A percentile compares a stretch with the other conserved stretches of the same genome.
phyloP scores from a whole-genome alignment of 176 grass and related monocot genomes.

The Raddia distichophylla region DNA sequence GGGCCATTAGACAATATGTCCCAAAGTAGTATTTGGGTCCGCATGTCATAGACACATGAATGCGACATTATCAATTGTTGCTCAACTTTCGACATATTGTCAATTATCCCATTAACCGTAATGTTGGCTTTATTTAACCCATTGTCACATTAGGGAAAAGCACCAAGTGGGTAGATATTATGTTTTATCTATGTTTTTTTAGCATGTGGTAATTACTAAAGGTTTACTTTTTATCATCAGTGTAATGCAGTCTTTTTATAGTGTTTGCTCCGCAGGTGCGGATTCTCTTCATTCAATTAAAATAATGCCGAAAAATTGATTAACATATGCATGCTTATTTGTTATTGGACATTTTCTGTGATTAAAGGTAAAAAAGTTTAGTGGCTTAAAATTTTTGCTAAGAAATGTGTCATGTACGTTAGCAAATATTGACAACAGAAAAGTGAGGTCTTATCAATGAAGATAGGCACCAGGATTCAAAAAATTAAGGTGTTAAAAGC shows the following conservation, averaged over 20 bases:
- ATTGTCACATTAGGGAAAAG: neutral
- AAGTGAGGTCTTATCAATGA: conserved; percentile 1
- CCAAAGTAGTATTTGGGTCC: too few species aligned
- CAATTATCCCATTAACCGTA: too few species aligned
- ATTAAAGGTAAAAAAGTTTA: neutral
- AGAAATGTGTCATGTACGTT: neutral
- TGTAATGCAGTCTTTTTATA: neutral
- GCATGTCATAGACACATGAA: too few species aligned
- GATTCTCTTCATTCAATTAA: neutral
- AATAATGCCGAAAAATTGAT: neutral
- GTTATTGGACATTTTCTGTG: neutral
- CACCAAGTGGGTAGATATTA: neutral
- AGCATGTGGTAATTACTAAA: neutral
- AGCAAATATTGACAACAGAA: conserved; percentile 21
- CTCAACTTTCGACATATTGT: too few species aligned
- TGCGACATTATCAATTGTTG: too few species aligned
- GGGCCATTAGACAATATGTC: too few species aligned
- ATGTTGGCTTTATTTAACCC: neutral
- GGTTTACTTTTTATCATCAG: neutral
- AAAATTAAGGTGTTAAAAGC: conserved; percentile 1
- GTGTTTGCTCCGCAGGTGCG: neutral
- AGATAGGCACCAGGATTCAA: neutral
- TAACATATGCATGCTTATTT: neutral
- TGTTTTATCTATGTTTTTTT: neutral
- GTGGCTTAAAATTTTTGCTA: neutral